Base-by-base conservation (phyloP, 352 stramenopile species). In the Phytopythium boreale region DNA sequence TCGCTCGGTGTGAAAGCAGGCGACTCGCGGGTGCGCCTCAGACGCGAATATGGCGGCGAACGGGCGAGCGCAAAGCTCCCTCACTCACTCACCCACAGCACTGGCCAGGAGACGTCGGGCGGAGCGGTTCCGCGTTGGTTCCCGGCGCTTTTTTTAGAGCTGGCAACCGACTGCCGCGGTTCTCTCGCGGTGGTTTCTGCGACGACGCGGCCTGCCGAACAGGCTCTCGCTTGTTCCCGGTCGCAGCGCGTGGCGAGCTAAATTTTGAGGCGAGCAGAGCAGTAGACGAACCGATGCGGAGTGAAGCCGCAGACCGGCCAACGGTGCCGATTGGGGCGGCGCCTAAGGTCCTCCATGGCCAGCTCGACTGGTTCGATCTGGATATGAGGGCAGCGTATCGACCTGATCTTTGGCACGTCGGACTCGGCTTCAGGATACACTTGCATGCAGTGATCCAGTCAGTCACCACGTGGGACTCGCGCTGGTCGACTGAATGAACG, bases 311-410 rank as follows among this genome's bases (percentile, higher is more conserved):
- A 1, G 19, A 29, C 20, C 39, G 15, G 39, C 39, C 14, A 46
- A 1, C 15, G 11, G 15, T 46, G 47, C 22, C 24, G 22, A 8
- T 53, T 53, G 47, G 47, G 22, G 2, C n/a, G 43, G 20, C 39
- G 39, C 19, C 15, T 6, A 49, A 22, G 43, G 43, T 14, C 20
- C n/a, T 49, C 43, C 19, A 19, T 15, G 43, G 1, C 43, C 43
- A 49, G 43, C 43, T 26, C 43, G 43, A 49, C 43, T 49, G 39
- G 39, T 26, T 51, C 44, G 44, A 51, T 51, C 44, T 29, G 47
- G 47, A 53, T 31, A 53, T 53, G 47, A n/a, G 47, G 24, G 12
- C 22, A 22, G n/a, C 8, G 22, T 22, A 46, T 9, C 14, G 39
- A 46, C 22, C 39, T 3, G 34, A 39, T 39, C 10, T 39, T 39